Percentiles rank a stretch among this genome's conserved stretches.
phyloP scores from a whole-genome alignment of 352 stramenopile genomes.

The Phytophthora fragariaefolia region DNA sequence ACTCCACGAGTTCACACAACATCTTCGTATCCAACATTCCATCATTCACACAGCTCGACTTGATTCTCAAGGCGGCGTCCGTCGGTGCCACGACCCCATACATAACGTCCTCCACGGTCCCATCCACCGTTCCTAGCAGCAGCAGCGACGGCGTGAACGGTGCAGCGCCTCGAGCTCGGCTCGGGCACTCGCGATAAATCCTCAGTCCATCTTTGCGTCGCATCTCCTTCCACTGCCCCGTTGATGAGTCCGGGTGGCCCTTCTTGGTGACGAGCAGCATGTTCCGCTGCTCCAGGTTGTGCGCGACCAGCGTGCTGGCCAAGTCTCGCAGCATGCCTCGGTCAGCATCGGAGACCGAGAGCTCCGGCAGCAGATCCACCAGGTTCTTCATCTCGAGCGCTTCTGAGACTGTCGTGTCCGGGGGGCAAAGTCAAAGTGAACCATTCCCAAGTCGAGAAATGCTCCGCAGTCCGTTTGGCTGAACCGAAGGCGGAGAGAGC shows the following conservation, averaged over 20 bases:
- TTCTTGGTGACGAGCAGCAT: conserved; percentile 40
- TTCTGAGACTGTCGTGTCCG: conserved; percentile 6
- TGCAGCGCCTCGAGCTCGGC: not conserved
- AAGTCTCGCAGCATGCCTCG: conserved; percentile 29
- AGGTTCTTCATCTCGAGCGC: conserved; percentile 5
- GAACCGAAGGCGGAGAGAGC: conserved; percentile 5
- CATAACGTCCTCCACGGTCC: conserved; percentile 63
- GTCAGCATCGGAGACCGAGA: conserved; percentile 24
- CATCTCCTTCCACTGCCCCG: conserved; percentile 40
- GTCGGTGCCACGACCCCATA: conserved; percentile 45
- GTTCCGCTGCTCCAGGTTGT: conserved; percentile 42
- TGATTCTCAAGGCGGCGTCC: conserved; percentile 46
- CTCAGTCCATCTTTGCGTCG: conserved; percentile 31
- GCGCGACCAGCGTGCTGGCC: conserved; percentile 28
- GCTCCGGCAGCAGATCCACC: conserved; percentile 9
- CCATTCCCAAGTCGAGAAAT: conserved; percentile 1
- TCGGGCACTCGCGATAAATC: conserved; percentile 38
- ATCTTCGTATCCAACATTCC: conserved; percentile 53
- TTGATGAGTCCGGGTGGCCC: conserved; percentile 22
- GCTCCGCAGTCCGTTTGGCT: not conserved
- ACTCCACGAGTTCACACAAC: conserved; percentile 36
- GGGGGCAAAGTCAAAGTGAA: conserved; percentile 7
- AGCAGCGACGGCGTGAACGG: conserved; percentile 46
- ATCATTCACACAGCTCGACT: conserved; percentile 49
- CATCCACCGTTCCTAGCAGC: conserved; percentile 47